Percentiles rank a stretch among this genome's conserved stretches.
Conservation (phyloP, 139 green algal species). For the Micractinium sp. region DNA sequence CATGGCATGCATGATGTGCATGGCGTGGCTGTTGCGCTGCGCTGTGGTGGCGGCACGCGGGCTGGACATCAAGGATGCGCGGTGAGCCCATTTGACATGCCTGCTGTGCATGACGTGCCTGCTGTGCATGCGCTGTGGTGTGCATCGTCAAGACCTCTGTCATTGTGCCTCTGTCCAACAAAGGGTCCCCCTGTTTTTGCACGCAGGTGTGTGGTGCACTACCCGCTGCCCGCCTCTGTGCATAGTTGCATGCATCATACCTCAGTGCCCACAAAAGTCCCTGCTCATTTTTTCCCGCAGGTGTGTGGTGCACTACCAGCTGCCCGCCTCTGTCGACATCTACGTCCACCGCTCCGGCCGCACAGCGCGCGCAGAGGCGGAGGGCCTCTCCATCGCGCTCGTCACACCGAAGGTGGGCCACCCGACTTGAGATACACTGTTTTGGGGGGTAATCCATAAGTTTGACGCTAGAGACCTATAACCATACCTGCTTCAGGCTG, state of each 20-base stretch:
- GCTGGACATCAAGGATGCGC: not conserved
- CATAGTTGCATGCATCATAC: slow-evolving; percentile 94
- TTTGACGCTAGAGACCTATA: no score
- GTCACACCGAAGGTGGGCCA: slow-evolving; percentile 55
- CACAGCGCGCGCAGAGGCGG: slow-evolving; percentile 79
- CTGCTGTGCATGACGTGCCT: no score
- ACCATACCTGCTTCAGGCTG: no score
- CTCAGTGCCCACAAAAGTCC: no score
- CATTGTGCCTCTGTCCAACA: no score
- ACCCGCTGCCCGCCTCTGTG: slow-evolving; percentile 89
- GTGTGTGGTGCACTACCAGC: slow-evolving; percentile 93
- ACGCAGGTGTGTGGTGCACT: slow-evolving; percentile 80
- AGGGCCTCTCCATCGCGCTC: slow-evolving; percentile 81
- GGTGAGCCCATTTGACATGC: not conserved
- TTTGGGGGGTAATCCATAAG: no score
- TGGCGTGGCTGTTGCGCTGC: not conserved
- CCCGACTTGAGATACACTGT: no score
- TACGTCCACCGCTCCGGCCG: slow-evolving; percentile 97
- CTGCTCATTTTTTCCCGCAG: no score
- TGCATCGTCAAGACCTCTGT: not conserved
- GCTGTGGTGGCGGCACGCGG: not conserved
- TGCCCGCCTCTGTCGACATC: slow-evolving; percentile 87
- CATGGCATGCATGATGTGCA: not conserved
- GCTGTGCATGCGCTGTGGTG: not conserved
- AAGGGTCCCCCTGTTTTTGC: no score